Conservation (phyloP, 2,329 filamentous ascomycete species). For the Colletotrichum somersetense region DNA sequence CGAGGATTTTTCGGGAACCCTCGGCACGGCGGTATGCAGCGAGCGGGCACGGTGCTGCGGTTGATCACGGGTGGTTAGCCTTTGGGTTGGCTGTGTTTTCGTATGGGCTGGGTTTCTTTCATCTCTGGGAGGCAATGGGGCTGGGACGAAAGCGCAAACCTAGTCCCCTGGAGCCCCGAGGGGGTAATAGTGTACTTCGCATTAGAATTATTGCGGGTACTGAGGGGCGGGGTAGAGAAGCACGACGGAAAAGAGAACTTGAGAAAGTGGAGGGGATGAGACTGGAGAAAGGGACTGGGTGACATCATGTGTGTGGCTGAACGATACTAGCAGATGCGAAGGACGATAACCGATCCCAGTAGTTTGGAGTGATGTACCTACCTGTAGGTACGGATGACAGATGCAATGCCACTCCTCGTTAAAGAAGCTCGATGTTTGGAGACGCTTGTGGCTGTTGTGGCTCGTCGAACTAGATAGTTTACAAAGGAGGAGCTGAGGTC, state of each 20-base stretch:
- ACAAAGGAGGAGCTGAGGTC: neutral
- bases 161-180: neutral
- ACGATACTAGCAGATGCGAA: neutral
- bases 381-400: neutral
- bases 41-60: conserved; percentile 12
- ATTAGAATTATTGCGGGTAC: neutral
- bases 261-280: neutral
- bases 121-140: neutral
- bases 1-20: conserved; percentile 44
- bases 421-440: neutral
- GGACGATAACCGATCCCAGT: neutral
- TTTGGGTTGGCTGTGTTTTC: neutral
- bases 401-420: neutral
- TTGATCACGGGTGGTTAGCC: conserved; percentile 8
- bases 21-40: conserved; percentile 40
- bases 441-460: conserved; percentile 1
- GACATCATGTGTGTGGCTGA: conserved; percentile 19
- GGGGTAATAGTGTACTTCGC: neutral
- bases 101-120: neutral
- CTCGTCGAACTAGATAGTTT: neutral
- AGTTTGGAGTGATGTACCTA: neutral
- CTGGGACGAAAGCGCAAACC: conserved; percentile 16
- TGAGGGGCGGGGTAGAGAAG: neutral
- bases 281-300: conserved; percentile 5
- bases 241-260: conserved; percentile 1